phyloP scores from a whole-genome alignment of 768 basidiomycete genomes.

The Crucibulum laeve region DNA sequence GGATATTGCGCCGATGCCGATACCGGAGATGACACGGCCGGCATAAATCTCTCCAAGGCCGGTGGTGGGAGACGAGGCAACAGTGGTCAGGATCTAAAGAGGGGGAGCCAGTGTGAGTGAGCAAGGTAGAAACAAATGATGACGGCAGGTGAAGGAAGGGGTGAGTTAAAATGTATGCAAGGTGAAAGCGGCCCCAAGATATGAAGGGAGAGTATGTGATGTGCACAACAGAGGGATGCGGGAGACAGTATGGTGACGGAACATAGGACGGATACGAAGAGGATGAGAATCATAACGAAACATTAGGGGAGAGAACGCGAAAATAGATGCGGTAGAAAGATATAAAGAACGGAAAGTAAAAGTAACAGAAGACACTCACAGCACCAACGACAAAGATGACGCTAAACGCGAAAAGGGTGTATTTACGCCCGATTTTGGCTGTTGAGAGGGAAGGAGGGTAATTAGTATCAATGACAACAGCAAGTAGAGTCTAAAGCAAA shows the following conservation, averaged over 20 bases:
- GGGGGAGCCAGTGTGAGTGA: too few relatives aligned
- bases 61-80: conserved; percentile 45
- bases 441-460: background rate
- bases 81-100: conserved; percentile 63
- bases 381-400: conserved; percentile 70
- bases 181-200: too few relatives aligned
- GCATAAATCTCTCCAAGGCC: conserved; percentile 72
- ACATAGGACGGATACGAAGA: too few relatives aligned
- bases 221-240: too few relatives aligned
- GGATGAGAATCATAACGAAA: too few relatives aligned
- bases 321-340: too few relatives aligned
- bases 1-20: conserved; percentile 80
- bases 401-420: conserved; percentile 57
- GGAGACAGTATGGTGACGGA: too few relatives aligned
- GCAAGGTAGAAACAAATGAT: too few relatives aligned
- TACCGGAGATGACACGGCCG: conserved; percentile 75
- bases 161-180: too few relatives aligned
- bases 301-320: too few relatives aligned
- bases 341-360: background rate
- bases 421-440: conserved; percentile 66
- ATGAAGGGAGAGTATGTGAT: too few relatives aligned
- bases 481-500: background rate
- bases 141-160: too few relatives aligned
- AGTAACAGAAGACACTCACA: conserved; percentile 32
- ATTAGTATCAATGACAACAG: background rate